Evolutionary conservation across 1,284 basidiomycete genomes (phyloP), one percentile per base, ranked within the genome.

Genomic region (Microbotryum scabiosae): DNA sequence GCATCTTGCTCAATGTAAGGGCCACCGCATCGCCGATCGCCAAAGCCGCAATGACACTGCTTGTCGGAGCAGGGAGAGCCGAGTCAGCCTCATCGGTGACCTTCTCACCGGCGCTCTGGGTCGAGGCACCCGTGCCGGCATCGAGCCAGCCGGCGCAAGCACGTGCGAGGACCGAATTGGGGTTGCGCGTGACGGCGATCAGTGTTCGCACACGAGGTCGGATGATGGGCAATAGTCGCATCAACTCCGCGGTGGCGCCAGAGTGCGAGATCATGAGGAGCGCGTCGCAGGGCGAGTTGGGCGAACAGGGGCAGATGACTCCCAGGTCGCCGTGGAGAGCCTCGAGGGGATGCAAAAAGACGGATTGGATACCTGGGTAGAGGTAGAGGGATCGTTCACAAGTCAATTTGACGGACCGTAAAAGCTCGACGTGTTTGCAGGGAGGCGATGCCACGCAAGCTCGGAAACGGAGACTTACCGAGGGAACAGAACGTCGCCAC

Each of bases 291-390:
- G 63, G 60, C 9, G 54, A 10, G 14, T 59, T 51, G 9, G 65
- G 63, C 23, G 66, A 61, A 32, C 71, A 71, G n/a, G 71, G 70
- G 23, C 72, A 70, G 9, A 76, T 58, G 49, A 73, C 56, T 26
- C 76, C 76, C 20, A 77, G 71, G 56, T 77, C 76, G 52, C 76
- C 76, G 53, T 77, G 76, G 30, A 77, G 58, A 8, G 75, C 75
- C 56, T 75, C 75, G 23, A 73, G 68, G 0, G 76, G 76, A 57
- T 76, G 74, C 14, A 77, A 61, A 58, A 73, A 77, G 36, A 70
- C 68, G n/a, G 74, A 70, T 32, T 71, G 73, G 16, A 76, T 72
- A 23, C 75, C 75, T 63, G 63, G 20, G 14, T 7, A 41, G 8
- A 26, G 14, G 14, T 18, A 20, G 3, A 43, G 16, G 5, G 5